Base-by-base conservation (phyloP, 768 basidiomycete species). In the Termitomyces titanicus region DNA sequence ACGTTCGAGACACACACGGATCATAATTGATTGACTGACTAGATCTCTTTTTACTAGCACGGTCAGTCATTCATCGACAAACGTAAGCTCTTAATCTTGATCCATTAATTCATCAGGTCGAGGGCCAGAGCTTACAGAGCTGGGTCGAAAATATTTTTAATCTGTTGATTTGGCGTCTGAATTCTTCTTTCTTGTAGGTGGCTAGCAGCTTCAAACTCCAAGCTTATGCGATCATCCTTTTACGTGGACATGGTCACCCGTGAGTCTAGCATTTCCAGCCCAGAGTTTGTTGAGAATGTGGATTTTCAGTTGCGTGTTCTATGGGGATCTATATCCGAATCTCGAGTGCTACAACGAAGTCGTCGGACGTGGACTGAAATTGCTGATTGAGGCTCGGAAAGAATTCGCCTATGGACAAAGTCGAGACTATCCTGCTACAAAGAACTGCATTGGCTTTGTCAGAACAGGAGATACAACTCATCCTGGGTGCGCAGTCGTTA, bases 321-420 rank as follows among this genome's bases (percentile, higher is more conserved):
- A 92, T 58, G 91, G 89, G 6, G 91, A 93, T 67, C 63, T 92
- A 15, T 91, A 89, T 62, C 86, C 84, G 0, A 88, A 89, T 61
- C 61, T 70, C 39, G 86, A 88, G 66, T 84, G 85, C 57, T 89
- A 83, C 64, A 76, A 85, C 58, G 77, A 77, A 56, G 65, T 66
- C 15, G 75, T 78, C 8, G 77, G 86, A 9, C 66, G 64, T 31
- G 79, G 79, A 43, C 74, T 93, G 47, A 73, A 64, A 44, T 63
- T 74, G 22, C 69, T 94, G 44, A 79, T 93, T 18, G 67, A 75
- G 40, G 81, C 76, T 31, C 86, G 92, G 61, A 82, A 80, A 72
- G 70, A 64, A 49, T 88, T 78, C 61, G 89, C 89, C 1, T 84
- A 90, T 61, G 92, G 91, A 6, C 59, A 68, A 11, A 79, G 74